Percentiles rank a stretch among this genome's conserved stretches.
Evolutionary conservation across 2,329 filamentous ascomycete species (phyloP).

Genomic region (Ascochyta viciae-villosae): DNA sequence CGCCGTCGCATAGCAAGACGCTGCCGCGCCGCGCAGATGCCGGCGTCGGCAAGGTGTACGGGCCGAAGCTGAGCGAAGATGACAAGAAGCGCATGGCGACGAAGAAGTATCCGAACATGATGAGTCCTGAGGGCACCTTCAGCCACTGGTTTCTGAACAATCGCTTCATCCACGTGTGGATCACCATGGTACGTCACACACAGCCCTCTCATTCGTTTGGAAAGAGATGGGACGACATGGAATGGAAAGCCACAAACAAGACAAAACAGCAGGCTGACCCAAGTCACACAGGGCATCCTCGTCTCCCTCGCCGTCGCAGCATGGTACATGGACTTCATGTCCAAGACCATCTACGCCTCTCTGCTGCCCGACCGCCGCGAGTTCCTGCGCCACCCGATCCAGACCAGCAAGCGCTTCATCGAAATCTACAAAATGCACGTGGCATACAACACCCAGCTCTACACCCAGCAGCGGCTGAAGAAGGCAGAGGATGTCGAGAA

Average conservation of each 20-base stretch:
- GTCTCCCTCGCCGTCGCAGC: slow-evolving; percentile 73
- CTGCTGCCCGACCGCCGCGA: slow-evolving; percentile 76
- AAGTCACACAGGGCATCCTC: slow-evolving; percentile 66
- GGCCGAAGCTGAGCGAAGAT: slow-evolving; percentile 70
- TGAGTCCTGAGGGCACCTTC: slow-evolving; percentile 82
- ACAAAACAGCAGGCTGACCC: neutral
- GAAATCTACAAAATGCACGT: slow-evolving; percentile 80
- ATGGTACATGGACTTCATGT: slow-evolving; percentile 79
- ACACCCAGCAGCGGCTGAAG: slow-evolving; percentile 73
- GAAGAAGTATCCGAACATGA: slow-evolving; percentile 85
- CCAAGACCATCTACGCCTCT: slow-evolving; percentile 79
- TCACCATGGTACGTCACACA: slow-evolving; percentile 73
- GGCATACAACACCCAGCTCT: slow-evolving; percentile 71
- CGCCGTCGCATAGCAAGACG: slow-evolving; percentile 80
- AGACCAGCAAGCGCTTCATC: slow-evolving; percentile 69
- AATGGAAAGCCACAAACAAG: neutral
- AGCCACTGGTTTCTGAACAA: slow-evolving; percentile 85
- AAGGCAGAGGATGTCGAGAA: slow-evolving; percentile 87
- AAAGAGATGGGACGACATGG: neutral
- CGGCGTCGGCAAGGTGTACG: slow-evolving; percentile 70
- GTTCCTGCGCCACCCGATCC: slow-evolving; percentile 72
- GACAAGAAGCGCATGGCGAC: slow-evolving; percentile 71
- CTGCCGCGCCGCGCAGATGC: slow-evolving; percentile 65
- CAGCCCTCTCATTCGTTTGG: neutral
- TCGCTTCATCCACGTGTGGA: slow-evolving; percentile 76